Evolutionary conservation across 129 eudicot species (phyloP).

Genomic region (Gnaphalium uliginosum): DNA sequence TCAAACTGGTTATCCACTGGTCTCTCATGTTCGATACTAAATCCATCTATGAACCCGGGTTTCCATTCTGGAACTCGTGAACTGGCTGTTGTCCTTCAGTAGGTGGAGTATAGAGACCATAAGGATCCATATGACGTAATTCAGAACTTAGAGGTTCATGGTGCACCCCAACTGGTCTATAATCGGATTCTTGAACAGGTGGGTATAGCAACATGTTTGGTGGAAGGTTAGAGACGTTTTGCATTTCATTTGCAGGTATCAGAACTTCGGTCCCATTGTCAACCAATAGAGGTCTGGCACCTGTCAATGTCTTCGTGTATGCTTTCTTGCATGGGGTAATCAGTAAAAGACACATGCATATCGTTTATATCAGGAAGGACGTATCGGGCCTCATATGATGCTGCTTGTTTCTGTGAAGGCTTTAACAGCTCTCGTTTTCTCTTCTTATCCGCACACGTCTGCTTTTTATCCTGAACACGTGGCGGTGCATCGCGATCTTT

Average conservation of each 20-base stretch:
- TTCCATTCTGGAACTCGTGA: slow-evolving; percentile 37
- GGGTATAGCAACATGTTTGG: slow-evolving; percentile 38
- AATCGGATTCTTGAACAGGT: slow-evolving; percentile 42
- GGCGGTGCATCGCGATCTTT: slow-evolving; percentile 35
- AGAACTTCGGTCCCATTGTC: slow-evolving; percentile 26
- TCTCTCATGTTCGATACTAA: slow-evolving; percentile 37
- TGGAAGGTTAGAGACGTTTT: background rate
- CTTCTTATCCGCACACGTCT: slow-evolving; percentile 1
- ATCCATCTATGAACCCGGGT: slow-evolving; percentile 27
- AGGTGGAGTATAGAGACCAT: slow-evolving; percentile 27
- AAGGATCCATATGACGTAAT: slow-evolving; percentile 21
- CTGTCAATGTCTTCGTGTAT: slow-evolving; percentile 26
- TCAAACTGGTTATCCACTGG: slow-evolving; percentile 45
- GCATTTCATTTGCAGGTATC: slow-evolving; percentile 33
- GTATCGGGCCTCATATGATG: slow-evolving; percentile 32
- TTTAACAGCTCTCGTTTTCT: slow-evolving; percentile 32
- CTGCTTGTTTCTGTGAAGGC: slow-evolving; percentile 27
- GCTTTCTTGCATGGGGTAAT: slow-evolving; percentile 22
- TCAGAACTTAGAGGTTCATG: slow-evolving; percentile 37
- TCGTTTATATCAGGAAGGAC: slow-evolving; percentile 33
- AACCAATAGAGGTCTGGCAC: slow-evolving; percentile 25
- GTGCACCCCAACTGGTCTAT: slow-evolving; percentile 35
- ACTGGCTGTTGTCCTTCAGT: slow-evolving; percentile 32
- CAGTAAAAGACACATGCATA: slow-evolving; percentile 11
- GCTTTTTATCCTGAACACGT: slow-evolving; percentile 21